phyloP scores from a whole-genome alignment of 441 rosid species.

The Pelargonium citronellum region DNA sequence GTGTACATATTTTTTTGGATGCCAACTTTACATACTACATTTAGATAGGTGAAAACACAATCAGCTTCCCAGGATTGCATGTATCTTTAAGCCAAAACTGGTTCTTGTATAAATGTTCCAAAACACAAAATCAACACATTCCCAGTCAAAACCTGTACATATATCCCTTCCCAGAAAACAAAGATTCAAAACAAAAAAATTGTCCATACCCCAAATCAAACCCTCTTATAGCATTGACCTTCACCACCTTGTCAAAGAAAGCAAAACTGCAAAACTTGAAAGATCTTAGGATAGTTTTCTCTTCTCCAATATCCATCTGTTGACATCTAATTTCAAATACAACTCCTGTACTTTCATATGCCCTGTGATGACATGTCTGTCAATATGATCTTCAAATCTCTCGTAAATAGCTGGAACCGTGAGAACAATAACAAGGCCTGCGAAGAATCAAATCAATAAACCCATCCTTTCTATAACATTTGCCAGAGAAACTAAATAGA shows the following conservation, averaged over 20 bases:
- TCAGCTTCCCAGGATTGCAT: no score
- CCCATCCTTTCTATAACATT: no score
- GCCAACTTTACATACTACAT: no score
- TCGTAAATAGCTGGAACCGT: constrained; percentile 80
- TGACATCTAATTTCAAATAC: constrained; percentile 41
- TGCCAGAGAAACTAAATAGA: not conserved
- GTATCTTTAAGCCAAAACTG: no score
- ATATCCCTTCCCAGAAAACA: not conserved
- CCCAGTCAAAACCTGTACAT: constrained; percentile 8
- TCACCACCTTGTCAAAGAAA: no score
- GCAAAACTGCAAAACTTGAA: no score
- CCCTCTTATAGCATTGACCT: no score
- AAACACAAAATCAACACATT: not conserved
- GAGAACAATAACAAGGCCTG: constrained; percentile 64
- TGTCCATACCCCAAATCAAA: no score
- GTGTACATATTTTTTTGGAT: no score
- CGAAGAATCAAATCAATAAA: constrained; percentile 6
- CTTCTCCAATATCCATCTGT: constrained; percentile 46
- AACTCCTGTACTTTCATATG: constrained; percentile 33
- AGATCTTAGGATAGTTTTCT: constrained; percentile 50
- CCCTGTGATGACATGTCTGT: constrained; percentile 31
- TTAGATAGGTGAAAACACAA: no score
- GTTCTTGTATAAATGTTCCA: not conserved
- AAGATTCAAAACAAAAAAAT: not conserved
- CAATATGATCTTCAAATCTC: constrained; percentile 50